Evolutionary conservation across 1,139 yeast species (phyloP).

Genomic region (Yamadazyma kanchanaburiensis): DNA sequence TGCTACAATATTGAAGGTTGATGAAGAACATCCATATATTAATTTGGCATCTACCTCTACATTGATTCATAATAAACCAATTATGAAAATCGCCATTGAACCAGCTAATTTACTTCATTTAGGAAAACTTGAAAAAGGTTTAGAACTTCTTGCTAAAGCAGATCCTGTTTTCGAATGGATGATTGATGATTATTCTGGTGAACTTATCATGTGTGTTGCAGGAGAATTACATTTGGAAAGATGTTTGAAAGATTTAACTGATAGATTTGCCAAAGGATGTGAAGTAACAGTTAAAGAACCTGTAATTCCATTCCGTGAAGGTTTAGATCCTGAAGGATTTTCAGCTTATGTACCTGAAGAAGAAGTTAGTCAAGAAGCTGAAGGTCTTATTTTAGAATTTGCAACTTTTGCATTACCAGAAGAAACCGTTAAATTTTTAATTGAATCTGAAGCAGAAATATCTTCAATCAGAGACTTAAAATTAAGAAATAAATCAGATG

Average conservation of each 20-base stretch:
- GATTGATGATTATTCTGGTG: constrained; percentile 81
- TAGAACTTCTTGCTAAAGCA: constrained; percentile 75
- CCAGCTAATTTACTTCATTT: constrained; percentile 85
- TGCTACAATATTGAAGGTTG: constrained; percentile 67
- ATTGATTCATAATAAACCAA: constrained; percentile 69
- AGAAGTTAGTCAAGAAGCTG: constrained; percentile 26
- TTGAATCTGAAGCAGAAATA: constrained; percentile 40
- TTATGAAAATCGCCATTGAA: constrained; percentile 90
- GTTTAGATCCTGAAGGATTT: constrained; percentile 39
- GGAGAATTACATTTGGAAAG: constrained; percentile 93
- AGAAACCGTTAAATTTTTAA: constrained; percentile 48
- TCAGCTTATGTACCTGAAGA: constrained; percentile 16
- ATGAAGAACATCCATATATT: constrained; percentile 54
- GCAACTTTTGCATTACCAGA: constrained; percentile 59
- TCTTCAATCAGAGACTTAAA: constrained; percentile 17
- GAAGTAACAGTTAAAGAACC: constrained; percentile 88
- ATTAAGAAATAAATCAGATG: constrained; percentile 7
- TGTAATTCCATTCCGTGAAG: constrained; percentile 91
- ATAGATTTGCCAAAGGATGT: constrained; percentile 82
- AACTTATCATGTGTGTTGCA: constrained; percentile 88
- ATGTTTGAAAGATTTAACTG: constrained; percentile 82
- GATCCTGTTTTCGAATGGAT: constrained; percentile 92
- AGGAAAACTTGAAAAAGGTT: constrained; percentile 72
- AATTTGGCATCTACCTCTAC: constrained; percentile 63
- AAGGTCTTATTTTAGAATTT: constrained; percentile 48